Conservation (phyloP, 768 basidiomycete species). For the Mycena galopus region DNA sequence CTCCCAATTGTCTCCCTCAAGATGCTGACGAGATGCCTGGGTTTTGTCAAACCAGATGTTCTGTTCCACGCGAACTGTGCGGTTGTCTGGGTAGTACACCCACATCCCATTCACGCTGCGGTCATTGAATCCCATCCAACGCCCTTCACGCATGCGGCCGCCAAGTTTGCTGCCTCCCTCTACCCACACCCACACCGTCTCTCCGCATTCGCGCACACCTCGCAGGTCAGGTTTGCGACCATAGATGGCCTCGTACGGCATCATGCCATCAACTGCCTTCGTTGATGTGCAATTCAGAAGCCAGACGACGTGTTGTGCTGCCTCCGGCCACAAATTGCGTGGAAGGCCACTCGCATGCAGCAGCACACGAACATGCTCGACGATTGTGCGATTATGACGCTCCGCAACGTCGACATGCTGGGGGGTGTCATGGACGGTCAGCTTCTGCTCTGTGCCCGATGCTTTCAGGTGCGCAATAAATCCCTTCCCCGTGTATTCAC, state of each 20-base stretch:
- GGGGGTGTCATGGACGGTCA: conserved; percentile 23
- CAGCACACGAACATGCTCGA: too few relatives aligned
- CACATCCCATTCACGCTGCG: conserved; percentile 23
- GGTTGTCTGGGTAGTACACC: conserved; percentile 38
- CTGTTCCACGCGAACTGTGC: conserved; percentile 26
- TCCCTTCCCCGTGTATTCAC: neutral
- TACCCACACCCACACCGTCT: neutral
- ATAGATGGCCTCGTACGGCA: too few relatives aligned
- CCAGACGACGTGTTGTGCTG: conserved; percentile 34
- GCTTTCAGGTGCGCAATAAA: conserved; percentile 14
- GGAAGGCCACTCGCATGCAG: conserved; percentile 6
- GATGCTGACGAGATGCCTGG: conserved; percentile 10
- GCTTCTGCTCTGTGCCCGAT: conserved; percentile 38
- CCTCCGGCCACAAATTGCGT: conserved; percentile 38
- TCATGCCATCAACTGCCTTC: conserved; percentile 1
- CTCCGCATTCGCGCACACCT: too few relatives aligned
- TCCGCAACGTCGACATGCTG: conserved; percentile 47
- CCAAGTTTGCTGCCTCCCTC: conserved; percentile 10
- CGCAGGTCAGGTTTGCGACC: too few relatives aligned
- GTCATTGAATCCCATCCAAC: conserved; percentile 24
- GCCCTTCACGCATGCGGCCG: conserved; percentile 12
- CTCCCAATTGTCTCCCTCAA: conserved; percentile 17
- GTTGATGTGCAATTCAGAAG: conserved; percentile 35
- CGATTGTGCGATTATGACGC: conserved; percentile 4
- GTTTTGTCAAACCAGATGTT: conserved; percentile 16